Conservation (phyloP, 371 early-diverging fungal genomes). For the Mortierella sp. region DNA sequence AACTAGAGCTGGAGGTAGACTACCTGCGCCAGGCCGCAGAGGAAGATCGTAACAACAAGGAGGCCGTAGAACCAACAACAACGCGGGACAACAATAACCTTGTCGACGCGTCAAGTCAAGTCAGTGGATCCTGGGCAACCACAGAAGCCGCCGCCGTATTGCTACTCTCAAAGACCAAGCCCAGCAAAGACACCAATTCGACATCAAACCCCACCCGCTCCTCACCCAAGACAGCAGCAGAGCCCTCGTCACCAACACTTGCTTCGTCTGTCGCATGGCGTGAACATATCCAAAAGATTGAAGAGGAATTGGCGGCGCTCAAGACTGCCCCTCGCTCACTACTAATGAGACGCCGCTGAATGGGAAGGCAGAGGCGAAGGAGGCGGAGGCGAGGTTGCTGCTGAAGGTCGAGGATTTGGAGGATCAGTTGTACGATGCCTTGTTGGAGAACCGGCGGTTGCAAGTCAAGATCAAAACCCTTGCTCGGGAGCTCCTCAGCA, state of each 20-base stretch:
- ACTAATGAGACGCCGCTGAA: background rate
- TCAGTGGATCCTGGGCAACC: slow-evolving; percentile 36
- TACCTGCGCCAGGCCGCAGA: background rate
- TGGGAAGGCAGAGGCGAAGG: background rate
- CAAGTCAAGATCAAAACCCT: slow-evolving; percentile 31
- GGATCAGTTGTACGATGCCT: slow-evolving; percentile 17
- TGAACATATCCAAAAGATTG: slow-evolving; percentile 35
- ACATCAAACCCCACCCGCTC: background rate
- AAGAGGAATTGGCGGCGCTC: slow-evolving; percentile 32
- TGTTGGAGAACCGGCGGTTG: slow-evolving; percentile 32
- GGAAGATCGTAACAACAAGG: background rate
- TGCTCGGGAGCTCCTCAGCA: slow-evolving; percentile 18
- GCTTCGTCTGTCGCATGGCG: slow-evolving; percentile 9
- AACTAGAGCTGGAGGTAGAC: slow-evolving; percentile 10
- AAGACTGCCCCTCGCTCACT: background rate
- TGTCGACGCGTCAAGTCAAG: slow-evolving; percentile 32
- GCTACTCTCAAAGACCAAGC: background rate
- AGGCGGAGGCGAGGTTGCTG: background rate
- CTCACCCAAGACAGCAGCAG: background rate
- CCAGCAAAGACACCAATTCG: background rate
- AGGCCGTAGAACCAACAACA: background rate
- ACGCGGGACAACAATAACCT: background rate
- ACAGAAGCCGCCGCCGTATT: slow-evolving; percentile 12
- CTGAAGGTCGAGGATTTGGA: slow-evolving; percentile 15
- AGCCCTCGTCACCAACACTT: background rate